Conservation (phyloP, 805 yeast species). For the Pichia membranifaciens region DNA sequence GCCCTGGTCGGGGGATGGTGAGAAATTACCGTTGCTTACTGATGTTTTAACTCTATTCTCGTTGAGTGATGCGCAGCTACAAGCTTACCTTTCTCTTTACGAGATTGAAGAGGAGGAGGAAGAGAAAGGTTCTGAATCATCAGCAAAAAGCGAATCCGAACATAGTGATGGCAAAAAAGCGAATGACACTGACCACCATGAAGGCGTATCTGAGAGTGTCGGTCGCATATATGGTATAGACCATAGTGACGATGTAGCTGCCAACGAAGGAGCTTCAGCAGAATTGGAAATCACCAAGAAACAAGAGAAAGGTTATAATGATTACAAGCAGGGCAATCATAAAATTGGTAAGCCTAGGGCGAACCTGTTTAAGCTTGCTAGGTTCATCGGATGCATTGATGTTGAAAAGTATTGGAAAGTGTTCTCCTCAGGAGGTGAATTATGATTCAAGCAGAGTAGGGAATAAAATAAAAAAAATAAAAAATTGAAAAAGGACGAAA, state of each 20-base stretch:
- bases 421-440: slow-evolving; percentile 5
- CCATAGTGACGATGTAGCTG: too few relatives aligned
- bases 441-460: too few relatives aligned
- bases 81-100: slow-evolving; percentile 19
- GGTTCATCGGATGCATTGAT: slow-evolving; percentile 27
- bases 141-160: too few relatives aligned
- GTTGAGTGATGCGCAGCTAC: slow-evolving; percentile 18
- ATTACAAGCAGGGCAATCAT: too few relatives aligned
- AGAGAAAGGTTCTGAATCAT: too few relatives aligned
- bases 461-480: too few relatives aligned
- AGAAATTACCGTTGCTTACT: slow-evolving; percentile 21
- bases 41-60: slow-evolving; percentile 24
- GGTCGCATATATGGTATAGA: not conserved
- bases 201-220: not conserved
- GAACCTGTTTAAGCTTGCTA: slow-evolving; percentile 24
- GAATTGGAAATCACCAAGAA: too few relatives aligned
- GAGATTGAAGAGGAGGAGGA: slow-evolving; percentile 9
- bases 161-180: too few relatives aligned
- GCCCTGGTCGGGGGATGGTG: slow-evolving; percentile 10
- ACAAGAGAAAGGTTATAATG: too few relatives aligned
- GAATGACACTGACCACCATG: not conserved
- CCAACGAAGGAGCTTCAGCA: too few relatives aligned
- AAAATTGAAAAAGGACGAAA: too few relatives aligned
- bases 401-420: slow-evolving; percentile 29
- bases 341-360: slow-evolving; percentile 6